Conservation (phyloP, 1,284 basidiomycete genomes). For the Heimioporus punctisporus region DNA sequence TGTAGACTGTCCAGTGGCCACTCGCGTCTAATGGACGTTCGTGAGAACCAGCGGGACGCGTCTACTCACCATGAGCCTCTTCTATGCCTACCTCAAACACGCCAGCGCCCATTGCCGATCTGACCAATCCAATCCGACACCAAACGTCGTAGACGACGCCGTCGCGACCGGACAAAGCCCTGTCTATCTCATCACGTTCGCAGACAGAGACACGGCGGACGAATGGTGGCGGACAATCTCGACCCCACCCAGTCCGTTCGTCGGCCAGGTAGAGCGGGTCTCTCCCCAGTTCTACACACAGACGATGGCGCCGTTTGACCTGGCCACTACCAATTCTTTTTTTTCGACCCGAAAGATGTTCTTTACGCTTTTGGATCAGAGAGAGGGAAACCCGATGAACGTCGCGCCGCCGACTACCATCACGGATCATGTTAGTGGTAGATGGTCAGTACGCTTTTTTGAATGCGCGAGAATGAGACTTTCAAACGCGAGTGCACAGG, state of each 20-base stretch:
- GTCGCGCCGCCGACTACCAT: neutral
- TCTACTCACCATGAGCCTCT: neutral
- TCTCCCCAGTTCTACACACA: conserved; percentile 2
- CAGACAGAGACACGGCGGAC: conserved; percentile 1
- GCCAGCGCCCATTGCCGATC: neutral
- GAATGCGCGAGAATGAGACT: no score
- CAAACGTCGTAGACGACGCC: neutral
- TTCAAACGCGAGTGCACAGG: neutral
- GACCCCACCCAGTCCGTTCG: neutral
- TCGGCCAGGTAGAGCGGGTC: neutral
- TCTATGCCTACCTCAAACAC: neutral
- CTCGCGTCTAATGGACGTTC: no score
- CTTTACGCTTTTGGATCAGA: conserved; percentile 1
- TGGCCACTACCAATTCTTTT: neutral
- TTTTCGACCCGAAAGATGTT: neutral
- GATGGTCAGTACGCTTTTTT: neutral
- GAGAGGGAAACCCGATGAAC: neutral
- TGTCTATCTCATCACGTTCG: conserved; percentile 2
- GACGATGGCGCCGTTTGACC: neutral
- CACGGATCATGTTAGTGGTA: conserved; percentile 8
- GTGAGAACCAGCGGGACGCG: no score
- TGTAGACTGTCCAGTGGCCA: no score
- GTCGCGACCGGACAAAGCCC: no score
- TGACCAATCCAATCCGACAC: neutral
- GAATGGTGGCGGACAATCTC: conserved; percentile 7